Conservation (phyloP, 208 protist species). For the Wallacemonas sp. region DNA sequence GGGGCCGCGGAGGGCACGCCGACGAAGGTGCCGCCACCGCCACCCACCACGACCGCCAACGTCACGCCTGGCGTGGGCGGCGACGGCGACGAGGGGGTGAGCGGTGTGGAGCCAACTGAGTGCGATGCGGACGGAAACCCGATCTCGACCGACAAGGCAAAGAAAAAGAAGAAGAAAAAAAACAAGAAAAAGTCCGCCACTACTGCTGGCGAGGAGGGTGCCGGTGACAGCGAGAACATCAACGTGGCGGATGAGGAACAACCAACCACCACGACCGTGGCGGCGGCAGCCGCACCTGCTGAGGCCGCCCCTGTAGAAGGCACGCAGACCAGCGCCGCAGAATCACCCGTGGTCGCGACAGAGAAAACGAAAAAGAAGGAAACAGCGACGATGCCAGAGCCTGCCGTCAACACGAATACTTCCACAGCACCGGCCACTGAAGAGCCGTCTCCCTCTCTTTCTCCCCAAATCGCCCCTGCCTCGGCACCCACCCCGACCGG, state of each 20-base stretch:
- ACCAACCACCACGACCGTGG: background rate
- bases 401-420: too few relatives aligned
- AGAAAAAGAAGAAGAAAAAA: constrained; percentile 14
- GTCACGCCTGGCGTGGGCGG: background rate
- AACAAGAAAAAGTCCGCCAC: constrained; percentile 25
- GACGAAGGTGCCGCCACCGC: too few relatives aligned
- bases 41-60: background rate
- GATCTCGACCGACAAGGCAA: background rate
- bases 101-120: background rate
- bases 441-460: too few relatives aligned
- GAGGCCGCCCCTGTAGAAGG: background rate
- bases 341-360: too few relatives aligned
- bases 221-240: background rate
- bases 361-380: too few relatives aligned
- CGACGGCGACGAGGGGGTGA: background rate
- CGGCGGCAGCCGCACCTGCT: background rate
- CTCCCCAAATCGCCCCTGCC: background rate
- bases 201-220: background rate
- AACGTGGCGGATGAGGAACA: background rate
- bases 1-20: too few relatives aligned
- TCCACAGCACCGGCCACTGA: too few relatives aligned
- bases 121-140: background rate
- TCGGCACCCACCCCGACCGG: background rate
- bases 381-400: too few relatives aligned
- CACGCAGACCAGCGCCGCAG: too few relatives aligned